Evolutionary conservation across 1,284 basidiomycete species (phyloP), one percentile per base, ranked within the genome.

Genomic region (Ceratobasidium sp.): DNA sequence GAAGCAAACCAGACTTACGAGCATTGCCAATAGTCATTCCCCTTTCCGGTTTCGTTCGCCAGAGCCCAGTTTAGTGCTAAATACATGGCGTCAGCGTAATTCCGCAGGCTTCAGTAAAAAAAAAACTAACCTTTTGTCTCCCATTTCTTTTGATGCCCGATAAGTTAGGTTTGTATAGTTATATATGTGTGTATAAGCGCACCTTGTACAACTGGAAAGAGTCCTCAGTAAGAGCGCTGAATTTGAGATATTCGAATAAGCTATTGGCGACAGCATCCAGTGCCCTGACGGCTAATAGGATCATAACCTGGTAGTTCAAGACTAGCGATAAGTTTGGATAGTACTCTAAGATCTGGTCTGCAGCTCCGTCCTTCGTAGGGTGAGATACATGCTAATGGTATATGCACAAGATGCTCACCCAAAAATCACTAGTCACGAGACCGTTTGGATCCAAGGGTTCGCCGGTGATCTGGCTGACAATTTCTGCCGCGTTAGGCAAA

Each of bases 291-390:
- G 54, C 67, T 45, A 71, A n/a, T 27, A 71, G 54, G 6, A 71
- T 59, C 67, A 71, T 71, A 9, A 71, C 67, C 22, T 71, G 67
- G 31, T 71, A 71, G 56, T 60, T 71, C 24, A 71, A 54, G 11
- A 31, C 54, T 44, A 71, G 48, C 15, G 67, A 50, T 17, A 71
- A 31, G 22, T 60, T 60, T 14, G 67, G 67, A 56, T 71, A 71
- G 22, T 71, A 27, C 22, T 57, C 53, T 8, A 71, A 29, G 27
- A 71, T 59, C 45, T 71, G 67, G 24, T 48, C 54, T 2, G 56
- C 67, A 17, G 67, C 67, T 50, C 59, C 29, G 24, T 71, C 56
- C 67, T 71, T 33, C 15, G 8, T 19, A 3, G 2, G 29, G 14
- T 9, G 6, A 53, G 47, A 59, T 14, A 59, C 54, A 11, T 29